phyloP scores from a whole-genome alignment of 2,329 filamentous ascomycete species.

The Fusarium sp. region DNA sequence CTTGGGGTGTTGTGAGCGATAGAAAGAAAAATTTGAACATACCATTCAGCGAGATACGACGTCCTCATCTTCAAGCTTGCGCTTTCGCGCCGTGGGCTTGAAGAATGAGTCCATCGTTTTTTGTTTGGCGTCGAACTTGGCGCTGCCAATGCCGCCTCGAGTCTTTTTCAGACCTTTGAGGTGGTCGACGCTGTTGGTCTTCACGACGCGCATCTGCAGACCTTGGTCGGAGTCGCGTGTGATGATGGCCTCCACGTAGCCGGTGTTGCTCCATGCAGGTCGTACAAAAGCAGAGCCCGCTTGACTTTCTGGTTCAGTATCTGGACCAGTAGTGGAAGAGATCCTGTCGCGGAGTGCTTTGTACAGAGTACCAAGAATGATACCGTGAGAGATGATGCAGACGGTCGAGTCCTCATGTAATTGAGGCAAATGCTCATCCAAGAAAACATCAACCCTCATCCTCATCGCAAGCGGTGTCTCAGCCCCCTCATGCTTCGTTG shows the following conservation, averaged over 20 bases:
- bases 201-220: slow-evolving; percentile 62
- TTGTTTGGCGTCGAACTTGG: slow-evolving; percentile 80
- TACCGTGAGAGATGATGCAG: slow-evolving; percentile 81
- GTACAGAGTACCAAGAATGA: slow-evolving; percentile 80
- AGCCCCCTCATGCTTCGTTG: slow-evolving; percentile 61
- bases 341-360: slow-evolving; percentile 71
- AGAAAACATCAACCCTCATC: slow-evolving; percentile 72
- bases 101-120: slow-evolving; percentile 84
- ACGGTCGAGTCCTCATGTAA: slow-evolving; percentile 24
- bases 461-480: slow-evolving; percentile 79
- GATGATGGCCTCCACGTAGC: slow-evolving; percentile 57
- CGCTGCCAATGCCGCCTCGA: slow-evolving; percentile 83
- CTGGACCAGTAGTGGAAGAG: slow-evolving; percentile 29
- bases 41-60: slow-evolving; percentile 53
- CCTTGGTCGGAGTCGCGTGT: slow-evolving; percentile 16
- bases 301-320: slow-evolving; percentile 22
- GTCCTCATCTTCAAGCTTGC: slow-evolving; percentile 46
- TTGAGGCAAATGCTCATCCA: slow-evolving; percentile 74
- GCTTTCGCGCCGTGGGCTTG: slow-evolving; percentile 56
- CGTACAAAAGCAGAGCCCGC: slow-evolving; percentile 36
- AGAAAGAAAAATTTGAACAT: slow-evolving; percentile 48
- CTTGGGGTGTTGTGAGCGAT: slow-evolving; percentile 32
- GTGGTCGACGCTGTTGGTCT: slow-evolving; percentile 79
- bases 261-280: slow-evolving; percentile 67
- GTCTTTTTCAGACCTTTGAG: slow-evolving; percentile 82